phyloP scores from a whole-genome alignment of 768 basidiomycete genomes.

The Trametes villosa region DNA sequence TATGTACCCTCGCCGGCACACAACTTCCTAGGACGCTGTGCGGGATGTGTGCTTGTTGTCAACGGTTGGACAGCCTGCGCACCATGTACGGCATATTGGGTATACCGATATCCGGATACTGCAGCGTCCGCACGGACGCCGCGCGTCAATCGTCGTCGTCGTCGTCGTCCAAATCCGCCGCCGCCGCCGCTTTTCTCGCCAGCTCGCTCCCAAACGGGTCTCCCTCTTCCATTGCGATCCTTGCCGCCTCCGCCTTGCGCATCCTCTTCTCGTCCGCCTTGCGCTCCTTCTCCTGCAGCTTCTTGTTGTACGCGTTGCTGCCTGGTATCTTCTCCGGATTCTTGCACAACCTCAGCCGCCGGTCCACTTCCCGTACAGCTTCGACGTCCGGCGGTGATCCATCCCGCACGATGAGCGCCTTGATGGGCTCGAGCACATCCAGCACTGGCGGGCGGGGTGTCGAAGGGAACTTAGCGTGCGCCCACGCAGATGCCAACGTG shows the following conservation, averaged over 20 bases:
- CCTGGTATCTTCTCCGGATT: constrained; percentile 96
- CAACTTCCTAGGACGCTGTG: too few relatives aligned
- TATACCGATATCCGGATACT: too few relatives aligned
- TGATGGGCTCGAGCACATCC: constrained; percentile 55
- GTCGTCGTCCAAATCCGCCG: constrained; percentile 62
- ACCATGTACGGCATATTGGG: too few relatives aligned
- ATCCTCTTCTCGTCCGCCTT: constrained; percentile 68
- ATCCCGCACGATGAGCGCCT: constrained; percentile 53
- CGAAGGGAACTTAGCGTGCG: constrained; percentile 43
- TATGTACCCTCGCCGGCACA: too few relatives aligned
- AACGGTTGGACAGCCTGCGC: too few relatives aligned
- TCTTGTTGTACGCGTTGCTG: constrained; percentile 78
- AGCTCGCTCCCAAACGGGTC: constrained; percentile 77
- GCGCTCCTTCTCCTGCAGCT: constrained; percentile 72
- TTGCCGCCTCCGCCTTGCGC: constrained; percentile 47
- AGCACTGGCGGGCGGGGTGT: constrained; percentile 33
- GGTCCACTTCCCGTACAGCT: constrained; percentile 86
- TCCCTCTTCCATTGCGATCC: constrained; percentile 58
- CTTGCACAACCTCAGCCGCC: constrained; percentile 83
- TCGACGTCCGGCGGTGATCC: constrained; percentile 78
- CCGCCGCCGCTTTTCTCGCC: constrained; percentile 30
- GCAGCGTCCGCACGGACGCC: neutral
- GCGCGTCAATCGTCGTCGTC: constrained; percentile 42
- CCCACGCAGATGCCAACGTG: constrained; percentile 64
- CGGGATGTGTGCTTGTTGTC: too few relatives aligned